Conservation (phyloP, 345 rosid species). For the Acer negundo region DNA sequence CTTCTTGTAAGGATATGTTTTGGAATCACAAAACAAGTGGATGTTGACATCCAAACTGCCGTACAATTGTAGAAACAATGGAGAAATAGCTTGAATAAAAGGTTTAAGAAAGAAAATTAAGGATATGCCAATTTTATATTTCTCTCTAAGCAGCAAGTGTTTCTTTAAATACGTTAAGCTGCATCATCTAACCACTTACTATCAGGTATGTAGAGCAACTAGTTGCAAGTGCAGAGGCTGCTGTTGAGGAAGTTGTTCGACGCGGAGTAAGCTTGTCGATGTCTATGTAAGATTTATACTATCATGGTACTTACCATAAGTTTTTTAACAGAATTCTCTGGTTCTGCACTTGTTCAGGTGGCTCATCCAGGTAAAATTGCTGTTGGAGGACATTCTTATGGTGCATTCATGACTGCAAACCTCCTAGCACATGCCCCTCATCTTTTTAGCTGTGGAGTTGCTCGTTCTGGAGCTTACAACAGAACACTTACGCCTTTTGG, state of each 20-base stretch:
- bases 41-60: not conserved
- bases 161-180: not conserved
- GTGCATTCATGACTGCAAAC: conserved; percentile 99
- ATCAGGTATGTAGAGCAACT: conserved; percentile 90
- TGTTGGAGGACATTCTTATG: conserved; percentile 98
- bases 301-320: conserved; percentile 6
- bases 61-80: not conserved
- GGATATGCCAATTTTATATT: not conserved
- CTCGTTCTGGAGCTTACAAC: conserved; percentile 99
- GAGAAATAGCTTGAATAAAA: not conserved
- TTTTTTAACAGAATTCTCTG: conserved; percentile 24
- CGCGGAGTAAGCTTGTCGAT: conserved; percentile 68
- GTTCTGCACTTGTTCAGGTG: conserved; percentile 51
- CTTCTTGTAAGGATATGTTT: too few relatives aligned
- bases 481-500: conserved; percentile 99
- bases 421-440: conserved; percentile 98
- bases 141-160: not conserved
- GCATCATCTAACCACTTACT: conserved; percentile 11
- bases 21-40: not conserved
- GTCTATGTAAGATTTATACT: conserved; percentile 8
- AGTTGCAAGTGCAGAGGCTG: conserved; percentile 97
- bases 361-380: conserved; percentile 89
- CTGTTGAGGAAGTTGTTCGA: conserved; percentile 91
- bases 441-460: conserved; percentile 92
- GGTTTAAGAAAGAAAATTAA: not conserved